Evolutionary conservation across 2,329 filamentous ascomycete genomes (phyloP).

Genomic region (Dendrostoma leiphaemia): DNA sequence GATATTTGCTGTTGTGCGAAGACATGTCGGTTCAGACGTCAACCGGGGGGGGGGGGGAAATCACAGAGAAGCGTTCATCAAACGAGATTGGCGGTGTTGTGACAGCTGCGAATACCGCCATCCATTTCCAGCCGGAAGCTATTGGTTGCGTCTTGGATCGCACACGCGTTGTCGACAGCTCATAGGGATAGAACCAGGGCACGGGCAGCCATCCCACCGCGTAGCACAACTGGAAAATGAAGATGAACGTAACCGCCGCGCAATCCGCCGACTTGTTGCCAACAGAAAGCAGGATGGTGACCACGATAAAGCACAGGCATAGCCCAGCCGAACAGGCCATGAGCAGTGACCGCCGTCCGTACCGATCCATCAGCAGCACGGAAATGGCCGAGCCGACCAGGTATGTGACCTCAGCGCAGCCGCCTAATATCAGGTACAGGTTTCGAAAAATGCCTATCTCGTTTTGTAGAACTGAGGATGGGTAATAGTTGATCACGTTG

Average conservation of each 20-base stretch:
- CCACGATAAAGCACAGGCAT: constrained; percentile 41
- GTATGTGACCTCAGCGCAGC: constrained; percentile 38
- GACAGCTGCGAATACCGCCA: constrained; percentile 19
- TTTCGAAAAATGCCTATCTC: constrained; percentile 39
- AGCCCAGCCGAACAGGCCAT: constrained; percentile 39
- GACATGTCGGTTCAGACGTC: not conserved
- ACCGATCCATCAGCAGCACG: constrained; percentile 38
- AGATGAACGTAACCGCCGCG: constrained; percentile 41
- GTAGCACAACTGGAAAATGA: constrained; percentile 42
- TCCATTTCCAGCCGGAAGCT: constrained; percentile 28
- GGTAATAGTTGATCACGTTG: constrained; percentile 32
- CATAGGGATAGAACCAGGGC: constrained; percentile 41
- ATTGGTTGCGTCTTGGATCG: constrained; percentile 38
- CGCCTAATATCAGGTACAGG: constrained; percentile 52
- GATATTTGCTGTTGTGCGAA: constrained; percentile 18
- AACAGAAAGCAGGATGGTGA: constrained; percentile 35
- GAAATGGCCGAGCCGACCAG: constrained; percentile 39
- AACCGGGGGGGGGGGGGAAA: not conserved
- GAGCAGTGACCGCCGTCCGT: constrained; percentile 38
- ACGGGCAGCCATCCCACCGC: constrained; percentile 41
- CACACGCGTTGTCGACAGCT: constrained; percentile 39
- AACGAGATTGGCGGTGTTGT: constrained; percentile 22
- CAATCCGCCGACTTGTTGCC: constrained; percentile 32
- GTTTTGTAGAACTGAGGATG: constrained; percentile 35
- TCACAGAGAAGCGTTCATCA: constrained; percentile 4